phyloP scores from a whole-genome alignment of 2,329 filamentous ascomycete species.

The Pezicula radicicola region DNA sequence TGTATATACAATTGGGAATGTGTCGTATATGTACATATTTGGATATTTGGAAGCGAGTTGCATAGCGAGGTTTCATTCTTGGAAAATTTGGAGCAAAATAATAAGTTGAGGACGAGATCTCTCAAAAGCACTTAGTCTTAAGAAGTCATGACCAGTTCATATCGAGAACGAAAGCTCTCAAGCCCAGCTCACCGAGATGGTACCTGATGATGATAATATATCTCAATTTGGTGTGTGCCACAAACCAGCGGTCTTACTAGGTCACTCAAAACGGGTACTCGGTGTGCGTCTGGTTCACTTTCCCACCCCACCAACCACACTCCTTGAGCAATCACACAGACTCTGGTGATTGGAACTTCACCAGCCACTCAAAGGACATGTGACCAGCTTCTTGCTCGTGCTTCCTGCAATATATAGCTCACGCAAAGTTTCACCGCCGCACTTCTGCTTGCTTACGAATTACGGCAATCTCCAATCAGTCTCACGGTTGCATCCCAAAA shows the following conservation, averaged over 20 bases:
- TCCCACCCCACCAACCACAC: background rate
- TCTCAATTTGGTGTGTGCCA: background rate
- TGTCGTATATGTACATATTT: background rate
- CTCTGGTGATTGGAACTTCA: background rate
- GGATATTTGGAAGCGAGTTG: conserved; percentile 1
- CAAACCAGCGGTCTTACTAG: background rate
- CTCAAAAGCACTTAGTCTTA: background rate
- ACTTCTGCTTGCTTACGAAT: background rate
- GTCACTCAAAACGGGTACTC: background rate
- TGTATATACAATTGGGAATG: background rate
- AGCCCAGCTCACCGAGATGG: too few relatives aligned
- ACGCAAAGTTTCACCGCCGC: background rate
- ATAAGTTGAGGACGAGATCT: background rate
- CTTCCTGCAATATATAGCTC: background rate
- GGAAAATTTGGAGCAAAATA: conserved; percentile 4
- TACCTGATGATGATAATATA: too few relatives aligned
- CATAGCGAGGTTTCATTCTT: conserved; percentile 8
- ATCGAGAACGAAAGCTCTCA: too few relatives aligned
- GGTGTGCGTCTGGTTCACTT: too few relatives aligned
- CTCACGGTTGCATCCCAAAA: background rate
- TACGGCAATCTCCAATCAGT: background rate
- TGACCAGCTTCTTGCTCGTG: background rate
- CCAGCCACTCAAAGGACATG: background rate
- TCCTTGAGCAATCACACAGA: background rate
- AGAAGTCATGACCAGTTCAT: too few relatives aligned